Evolutionary conservation across 345 rosid species (phyloP).

Genomic region (Eucalyptus regnans): DNA sequence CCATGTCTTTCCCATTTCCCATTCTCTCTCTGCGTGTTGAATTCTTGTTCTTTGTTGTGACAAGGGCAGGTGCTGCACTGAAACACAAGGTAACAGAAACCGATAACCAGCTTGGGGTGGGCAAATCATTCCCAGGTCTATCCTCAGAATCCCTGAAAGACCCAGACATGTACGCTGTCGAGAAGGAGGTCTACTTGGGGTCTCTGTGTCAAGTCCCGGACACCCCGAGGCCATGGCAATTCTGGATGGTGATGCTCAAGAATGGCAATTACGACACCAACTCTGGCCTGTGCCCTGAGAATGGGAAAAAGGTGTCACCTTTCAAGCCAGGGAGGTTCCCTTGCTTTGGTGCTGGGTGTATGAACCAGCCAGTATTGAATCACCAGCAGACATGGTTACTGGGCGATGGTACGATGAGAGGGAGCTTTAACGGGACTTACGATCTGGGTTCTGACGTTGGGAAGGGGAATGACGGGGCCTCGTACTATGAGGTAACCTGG

Average conservation of each 20-base stretch:
- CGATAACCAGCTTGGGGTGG: conserved; percentile 54
- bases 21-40: not conserved
- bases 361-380: conserved; percentile 63
- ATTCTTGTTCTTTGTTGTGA: not conserved
- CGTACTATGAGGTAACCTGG: conserved; percentile 64
- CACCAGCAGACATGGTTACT: conserved; percentile 43
- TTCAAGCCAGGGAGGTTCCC: conserved; percentile 51
- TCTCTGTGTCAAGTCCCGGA: conserved; percentile 46
- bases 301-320: conserved; percentile 43
- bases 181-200: conserved; percentile 68
- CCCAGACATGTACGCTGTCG: conserved; percentile 53
- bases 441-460: conserved; percentile 47
- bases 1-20: not conserved
- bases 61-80: conserved; percentile 1
- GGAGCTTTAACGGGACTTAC: conserved; percentile 77
- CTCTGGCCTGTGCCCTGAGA: conserved; percentile 48
- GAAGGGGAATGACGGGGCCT: conserved; percentile 1
- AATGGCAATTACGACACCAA: conserved; percentile 77
- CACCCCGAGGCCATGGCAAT: conserved; percentile 58
- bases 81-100: conserved; percentile 45
- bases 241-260: conserved; percentile 91
- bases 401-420: conserved; percentile 29
- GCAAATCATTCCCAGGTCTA: conserved; percentile 20
- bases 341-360: conserved; percentile 65
- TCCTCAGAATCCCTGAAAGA: conserved; percentile 9